Evolutionary conservation across 139 green algal species (phyloP), one percentile per base, ranked within the genome.

Genomic region (Coccomyxa sp.): DNA sequence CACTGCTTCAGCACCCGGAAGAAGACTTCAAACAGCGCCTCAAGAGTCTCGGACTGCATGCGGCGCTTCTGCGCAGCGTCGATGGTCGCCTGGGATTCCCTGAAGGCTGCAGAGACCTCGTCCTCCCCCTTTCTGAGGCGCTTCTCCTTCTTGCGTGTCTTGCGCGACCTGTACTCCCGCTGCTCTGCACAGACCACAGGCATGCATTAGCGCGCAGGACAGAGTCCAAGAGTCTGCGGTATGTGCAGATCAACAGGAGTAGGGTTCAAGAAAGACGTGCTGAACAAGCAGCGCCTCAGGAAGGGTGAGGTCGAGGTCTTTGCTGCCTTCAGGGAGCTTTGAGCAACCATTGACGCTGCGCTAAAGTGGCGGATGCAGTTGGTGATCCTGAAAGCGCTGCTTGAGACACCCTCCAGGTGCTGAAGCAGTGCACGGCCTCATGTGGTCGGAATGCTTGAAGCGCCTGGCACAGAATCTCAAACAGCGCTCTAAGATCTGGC

Each of bases 11-110:
- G 75, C 29, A 95, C 89, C 4, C 83, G 69, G 78, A 95, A 95
- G 81, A 92, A 92, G 41, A 92, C 79, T 81, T 95, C 92, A 81
- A 96, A 95, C 39, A 96, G 78, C 0, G 90, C 88, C 75, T 94
- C 90, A 38, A 95, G 81, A 79, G 87, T 93, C 39, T 58, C 68
- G 8, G 78, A 83, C 74, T 89, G 84, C 38, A 75, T 58, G 10
- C 9, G 14, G 6, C 55, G 50, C 16, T 58, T 34, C 22, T 35
- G 64, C 33, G 71, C 76, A 22, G 38, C 41, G 41, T 81, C 83
- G 7, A 76, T 27, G n/a, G 10, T 77, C 0, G 68, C 74, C n/a
- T 77, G 68, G n/a, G 79, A 74, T 41, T 97, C 92, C 68, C 88
- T 74, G 77, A 95, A 93, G 14, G 79, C 85, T 0, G 40, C 70